phyloP scores from a whole-genome alignment of 2,329 filamentous ascomycete genomes.

The Aspergillus melleus region DNA sequence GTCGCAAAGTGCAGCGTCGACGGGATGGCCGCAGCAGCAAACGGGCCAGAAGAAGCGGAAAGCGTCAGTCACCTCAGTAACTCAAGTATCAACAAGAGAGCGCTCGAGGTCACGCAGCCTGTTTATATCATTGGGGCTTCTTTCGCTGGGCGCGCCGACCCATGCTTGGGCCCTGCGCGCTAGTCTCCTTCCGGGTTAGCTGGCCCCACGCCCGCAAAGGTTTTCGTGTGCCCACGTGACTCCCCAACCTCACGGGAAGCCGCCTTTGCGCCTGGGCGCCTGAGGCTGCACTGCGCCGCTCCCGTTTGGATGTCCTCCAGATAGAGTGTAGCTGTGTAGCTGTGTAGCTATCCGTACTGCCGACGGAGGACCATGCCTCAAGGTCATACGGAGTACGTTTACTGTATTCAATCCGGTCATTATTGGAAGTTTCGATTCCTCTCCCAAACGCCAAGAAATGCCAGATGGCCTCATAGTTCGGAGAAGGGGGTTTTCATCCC shows the following conservation, averaged over 20 bases:
- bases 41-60: background rate
- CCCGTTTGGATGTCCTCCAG: background rate
- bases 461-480: constrained; percentile 32
- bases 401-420: background rate
- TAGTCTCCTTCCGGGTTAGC: constrained; percentile 32
- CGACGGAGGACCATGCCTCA: too few relatives aligned
- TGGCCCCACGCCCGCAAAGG: constrained; percentile 24
- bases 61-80: background rate
- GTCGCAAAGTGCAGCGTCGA: too few relatives aligned
- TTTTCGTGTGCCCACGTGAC: constrained; percentile 30
- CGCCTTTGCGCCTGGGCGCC: background rate
- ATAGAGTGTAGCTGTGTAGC: too few relatives aligned
- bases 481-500: constrained; percentile 6
- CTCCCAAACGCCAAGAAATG: constrained; percentile 33
- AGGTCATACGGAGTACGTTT: too few relatives aligned
- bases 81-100: constrained; percentile 15
- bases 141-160: constrained; percentile 40
- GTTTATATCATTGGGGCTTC: constrained; percentile 49
- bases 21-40: too few relatives aligned
- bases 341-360: too few relatives aligned
- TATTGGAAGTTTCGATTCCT: constrained; percentile 10
- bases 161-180: constrained; percentile 39
- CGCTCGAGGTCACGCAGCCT: constrained; percentile 46
- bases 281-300: background rate
- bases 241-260: constrained; percentile 10